Base-by-base conservation (phyloP, 768 basidiomycete species). In the Daedaleopsis sinensis region DNA sequence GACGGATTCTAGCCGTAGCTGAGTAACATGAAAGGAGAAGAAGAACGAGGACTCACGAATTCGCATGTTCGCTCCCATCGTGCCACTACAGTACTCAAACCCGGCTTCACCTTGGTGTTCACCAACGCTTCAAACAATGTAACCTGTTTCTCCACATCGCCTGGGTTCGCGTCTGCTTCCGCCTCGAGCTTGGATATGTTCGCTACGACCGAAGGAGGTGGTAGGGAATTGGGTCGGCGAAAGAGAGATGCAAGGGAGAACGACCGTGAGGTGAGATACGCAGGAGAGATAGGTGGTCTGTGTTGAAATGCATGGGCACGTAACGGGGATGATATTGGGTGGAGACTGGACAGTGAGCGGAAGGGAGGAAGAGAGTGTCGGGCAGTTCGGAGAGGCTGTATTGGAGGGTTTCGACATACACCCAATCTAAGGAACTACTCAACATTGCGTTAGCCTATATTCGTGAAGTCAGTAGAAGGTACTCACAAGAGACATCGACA, bases 21-120 rank as follows among this genome's bases (percentile, higher is more conserved):
- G 46, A 55, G 62, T 49, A 51, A 51, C 53, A 52, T 59, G 10
- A 52, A 56, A 24, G 52, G 48, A 42, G 18, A 35, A 19, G 52
- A 32, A 35, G 37, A 39, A 16, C 5, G 23, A 53, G 13, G 18
- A 37, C 44, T 10, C 49, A 93, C 93, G 70, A 89, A 92, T 82
- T 93, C 89, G 68, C 84, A 84, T 82, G 88, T 86, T 65, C 87
- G 81, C 71, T 94, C 92, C 92, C 93, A 94, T 57, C 91, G 84
- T 68, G 78, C 85, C 58, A 92, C 84, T 58, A 93, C 76, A 23
- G 90, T 76, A 60, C 92, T 87, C 71, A 88, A 88, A 0, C 85
- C 91, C 13, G 86, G 80, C 58, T 83, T 85, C 37, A 88, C 77
- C 53, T 85, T 83, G 0, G 89, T 89, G 0, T 84, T 83, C 21